Conservation (phyloP, 306 rosid species). For the Pachyrhizus erosus region DNA sequence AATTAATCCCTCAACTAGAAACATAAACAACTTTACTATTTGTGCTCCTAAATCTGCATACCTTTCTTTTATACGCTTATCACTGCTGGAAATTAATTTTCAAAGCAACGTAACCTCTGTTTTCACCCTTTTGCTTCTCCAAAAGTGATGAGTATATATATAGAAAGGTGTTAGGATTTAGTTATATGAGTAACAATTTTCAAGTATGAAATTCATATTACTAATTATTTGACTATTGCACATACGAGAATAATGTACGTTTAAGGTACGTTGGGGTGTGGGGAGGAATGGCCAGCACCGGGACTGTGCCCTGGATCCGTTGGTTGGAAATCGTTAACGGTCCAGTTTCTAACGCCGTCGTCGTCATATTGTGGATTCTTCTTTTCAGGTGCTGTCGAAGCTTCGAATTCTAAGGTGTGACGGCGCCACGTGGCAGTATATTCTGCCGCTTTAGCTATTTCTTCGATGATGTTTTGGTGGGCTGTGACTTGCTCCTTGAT, state of each 20-base stretch:
- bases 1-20: not conserved
- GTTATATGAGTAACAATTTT: not conserved
- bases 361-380: not conserved
- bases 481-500: slow-evolving; percentile 4
- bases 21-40: not conserved
- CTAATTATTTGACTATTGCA: not conserved
- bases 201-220: not conserved
- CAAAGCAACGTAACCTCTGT: no score
- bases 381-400: not conserved
- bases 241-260: not conserved
- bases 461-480: not conserved
- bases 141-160: not conserved
- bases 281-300: slow-evolving; percentile 68
- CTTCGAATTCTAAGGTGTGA: not conserved
- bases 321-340: slow-evolving; percentile 57
- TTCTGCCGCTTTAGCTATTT: slow-evolving; percentile 6
- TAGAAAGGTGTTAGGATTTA: not conserved
- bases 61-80: not conserved
- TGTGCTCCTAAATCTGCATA: not conserved
- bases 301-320: slow-evolving; percentile 80
- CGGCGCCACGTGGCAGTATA: slow-evolving; percentile 29
- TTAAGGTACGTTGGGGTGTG: slow-evolving; percentile 42
- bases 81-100: no score
- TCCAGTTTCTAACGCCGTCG: not conserved
- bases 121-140: no score